Evolutionary conservation across 2,329 filamentous ascomycete genomes (phyloP), one percentile per base, ranked within the genome.

Genomic region (Penicillium capsulatum): DNA sequence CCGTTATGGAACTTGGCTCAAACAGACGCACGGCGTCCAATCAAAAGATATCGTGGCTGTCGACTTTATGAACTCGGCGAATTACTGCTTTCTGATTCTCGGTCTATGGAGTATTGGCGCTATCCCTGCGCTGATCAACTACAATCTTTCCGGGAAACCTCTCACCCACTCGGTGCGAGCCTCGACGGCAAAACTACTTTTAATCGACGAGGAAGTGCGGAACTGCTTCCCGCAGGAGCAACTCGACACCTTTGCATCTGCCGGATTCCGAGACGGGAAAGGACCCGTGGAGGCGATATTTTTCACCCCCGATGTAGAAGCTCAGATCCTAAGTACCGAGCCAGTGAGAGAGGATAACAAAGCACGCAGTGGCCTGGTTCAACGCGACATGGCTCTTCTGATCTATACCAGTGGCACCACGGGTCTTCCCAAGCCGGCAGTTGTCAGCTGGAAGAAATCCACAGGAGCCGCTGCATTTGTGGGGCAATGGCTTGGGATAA

Each of bases 331-430:
- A 22, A 66, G 70, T 1, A 74, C 70, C 10, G 65, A 74, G 1
- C 70, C 78, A 1, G 58, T 72, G 15, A 75, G 84, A 4, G 73
- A 76, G 22, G 73, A 82, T 9, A 77, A 87, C 61, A 63, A 72
- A 31, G 64, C 72, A 31, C 74, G 81, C 44, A 64, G 67, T 33
- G 73, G 78, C 11, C 62, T 73, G 40, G 64, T 69, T 13, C 56
- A 68, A 5, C 65, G 73, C 6, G 75, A 80, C 42, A 79, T 87
- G 69, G 83, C 79, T 1, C 73, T 84, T 31, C 74, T 94, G 47
- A 90, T 95, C 51, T 94, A 86, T 62, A 94, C 88, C 0, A 88
- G 83, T 19, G 88, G 88, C 13, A 94, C 88, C 0, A 94, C 88
- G 0, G 88, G 88, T 1, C 67, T 94, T 47, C 87, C 88, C 7